Conservation (phyloP, 2,329 filamentous ascomycete species). For the Tothia fuscella region DNA sequence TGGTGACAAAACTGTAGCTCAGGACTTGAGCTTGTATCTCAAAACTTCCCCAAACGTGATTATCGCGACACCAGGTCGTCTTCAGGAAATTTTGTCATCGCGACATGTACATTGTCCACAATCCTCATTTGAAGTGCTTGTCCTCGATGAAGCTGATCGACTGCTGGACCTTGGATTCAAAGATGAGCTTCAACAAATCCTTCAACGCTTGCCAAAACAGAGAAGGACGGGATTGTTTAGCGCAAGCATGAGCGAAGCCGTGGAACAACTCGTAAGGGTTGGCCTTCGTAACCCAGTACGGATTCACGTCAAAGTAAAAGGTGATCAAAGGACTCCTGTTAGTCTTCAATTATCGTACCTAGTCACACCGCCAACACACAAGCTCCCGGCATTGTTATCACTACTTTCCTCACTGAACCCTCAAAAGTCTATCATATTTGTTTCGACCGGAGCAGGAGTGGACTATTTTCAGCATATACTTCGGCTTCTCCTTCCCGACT, state of each 20-base stretch:
- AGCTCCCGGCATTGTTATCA: conserved; percentile 61
- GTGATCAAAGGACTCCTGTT: conserved; percentile 75
- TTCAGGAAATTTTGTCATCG: conserved; percentile 77
- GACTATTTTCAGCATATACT: conserved; percentile 85
- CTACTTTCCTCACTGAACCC: conserved; percentile 64
- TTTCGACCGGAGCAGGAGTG: conserved; percentile 87
- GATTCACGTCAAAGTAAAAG: conserved; percentile 82
- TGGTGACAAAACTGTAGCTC: conserved; percentile 65
- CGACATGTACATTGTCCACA: conserved; percentile 79
- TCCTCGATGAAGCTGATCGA: conserved; percentile 89
- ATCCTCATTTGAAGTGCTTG: conserved; percentile 80
- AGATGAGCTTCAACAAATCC: conserved; percentile 74
- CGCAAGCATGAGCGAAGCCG: conserved; percentile 89
- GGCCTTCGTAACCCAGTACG: conserved; percentile 90
- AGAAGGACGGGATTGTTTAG: conserved; percentile 87
- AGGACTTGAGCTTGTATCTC: conserved; percentile 78
- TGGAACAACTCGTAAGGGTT: conserved; percentile 83
- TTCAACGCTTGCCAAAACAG: conserved; percentile 80
- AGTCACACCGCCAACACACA: conserved; percentile 61
- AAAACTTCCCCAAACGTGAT: conserved; percentile 77
- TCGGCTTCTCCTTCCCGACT: conserved; percentile 57
- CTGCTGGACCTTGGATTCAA: conserved; percentile 91
- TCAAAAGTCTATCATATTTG: conserved; percentile 78
- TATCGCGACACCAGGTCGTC: conserved; percentile 78
- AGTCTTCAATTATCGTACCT: conserved; percentile 88